Evolutionary conservation across 2,329 filamentous ascomycete species (phyloP), one percentile per base, ranked within the genome.

Genomic region (Xylariales sp.): DNA sequence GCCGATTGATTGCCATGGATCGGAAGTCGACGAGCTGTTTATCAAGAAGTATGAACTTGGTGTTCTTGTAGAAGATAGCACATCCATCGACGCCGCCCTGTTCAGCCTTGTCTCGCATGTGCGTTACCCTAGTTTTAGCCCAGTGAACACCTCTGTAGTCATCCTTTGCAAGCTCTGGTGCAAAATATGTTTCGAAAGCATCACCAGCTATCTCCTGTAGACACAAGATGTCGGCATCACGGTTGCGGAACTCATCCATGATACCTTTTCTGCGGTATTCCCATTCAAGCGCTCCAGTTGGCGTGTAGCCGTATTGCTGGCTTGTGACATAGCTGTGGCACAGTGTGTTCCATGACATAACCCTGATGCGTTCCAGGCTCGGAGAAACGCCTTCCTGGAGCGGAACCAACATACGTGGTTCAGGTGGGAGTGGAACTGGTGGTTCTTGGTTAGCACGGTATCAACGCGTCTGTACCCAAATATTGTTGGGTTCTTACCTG

Each of bases 91-190:
- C 91, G n/a, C 75, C 72, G 53, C 85, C 86, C 5, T 89, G 86
- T 49, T 96, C 88, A 13, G 38, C 38, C 63, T 85, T 87, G 54
- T 94, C 88, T 12, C 78, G 78, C 88, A 97, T 95, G 7, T 91
- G 96, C 64, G 85, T 86, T 24, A 90, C 87, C 55, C 93, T 81
- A 29, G 86, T 84, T 60, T 95, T 91, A 30, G 90, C 88, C 78
- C 85, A 95, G 57, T 91, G 94, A 4, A 95, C 83, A 17, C 93
- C 91, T 66, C 89, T 94, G 74, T 97, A 98, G 48, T 91, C 89
- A 52, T 85, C 75, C 51, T 88, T 83, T 3, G 88, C 88, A 41
- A 98, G 74, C 44, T 88, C 80, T n/a, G 87, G 85, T 43, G 85
- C 81, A 67, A 97, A 93, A 54, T 85, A 94, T 44, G 91, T 87